Conservation (phyloP, 2,329 filamentous ascomycete genomes). For the Sordariomycetes sp. region DNA sequence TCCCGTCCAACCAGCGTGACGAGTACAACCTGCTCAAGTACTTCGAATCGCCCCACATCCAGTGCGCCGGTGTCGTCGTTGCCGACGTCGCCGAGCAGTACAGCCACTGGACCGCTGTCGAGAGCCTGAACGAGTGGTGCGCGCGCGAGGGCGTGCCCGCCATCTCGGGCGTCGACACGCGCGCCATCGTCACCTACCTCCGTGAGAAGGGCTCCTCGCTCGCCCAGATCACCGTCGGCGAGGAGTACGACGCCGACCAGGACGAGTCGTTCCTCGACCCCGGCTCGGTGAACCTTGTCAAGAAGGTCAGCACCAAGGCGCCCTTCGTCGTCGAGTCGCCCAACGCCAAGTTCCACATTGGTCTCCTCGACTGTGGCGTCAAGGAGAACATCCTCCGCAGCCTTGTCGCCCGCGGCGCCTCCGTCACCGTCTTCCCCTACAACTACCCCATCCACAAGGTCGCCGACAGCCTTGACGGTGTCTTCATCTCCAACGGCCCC, state of each 20-base stretch:
- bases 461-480: conserved; percentile 90
- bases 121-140: conserved; percentile 89
- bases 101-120: conserved; percentile 97
- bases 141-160: conserved; percentile 90
- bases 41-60: conserved; percentile 96
- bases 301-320: conserved; percentile 93
- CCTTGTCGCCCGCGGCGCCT: conserved; percentile 80
- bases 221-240: conserved; percentile 85
- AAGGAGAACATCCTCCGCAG: conserved; percentile 99
- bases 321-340: conserved; percentile 88
- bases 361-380: conserved; percentile 93
- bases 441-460: conserved; percentile 98
- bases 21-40: conserved; percentile 87
- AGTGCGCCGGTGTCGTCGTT: conserved; percentile 91
- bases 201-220: conserved; percentile 95
- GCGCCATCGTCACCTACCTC: conserved; percentile 88
- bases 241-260: conserved; percentile 97
- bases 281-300: conserved; percentile 91
- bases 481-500: conserved; percentile 98
- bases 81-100: conserved; percentile 88
- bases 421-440: conserved; percentile 88
- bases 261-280: conserved; percentile 94
- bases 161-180: conserved; percentile 93
- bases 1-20: conserved; percentile 76
- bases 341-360: conserved; percentile 76